phyloP scores from a whole-genome alignment of 2,329 filamentous ascomycete species.

The Aspergillus sp. region DNA sequence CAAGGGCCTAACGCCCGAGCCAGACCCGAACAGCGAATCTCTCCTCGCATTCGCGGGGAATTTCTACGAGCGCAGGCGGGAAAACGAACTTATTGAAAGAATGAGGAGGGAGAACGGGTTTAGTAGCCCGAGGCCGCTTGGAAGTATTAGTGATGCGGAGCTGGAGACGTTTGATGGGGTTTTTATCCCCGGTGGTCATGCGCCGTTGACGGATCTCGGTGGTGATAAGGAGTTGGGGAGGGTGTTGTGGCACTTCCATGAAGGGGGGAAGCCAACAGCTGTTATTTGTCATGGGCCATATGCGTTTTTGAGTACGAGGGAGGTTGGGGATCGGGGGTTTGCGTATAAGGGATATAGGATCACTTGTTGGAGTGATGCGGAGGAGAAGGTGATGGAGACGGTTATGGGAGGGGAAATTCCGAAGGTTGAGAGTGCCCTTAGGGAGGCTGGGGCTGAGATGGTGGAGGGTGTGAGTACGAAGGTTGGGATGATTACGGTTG shows the following conservation, averaged over 20 bases:
- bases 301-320: slow-evolving; percentile 39
- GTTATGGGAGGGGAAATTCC: slow-evolving; percentile 37
- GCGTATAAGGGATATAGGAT: slow-evolving; percentile 43
- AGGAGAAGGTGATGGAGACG: slow-evolving; percentile 44
- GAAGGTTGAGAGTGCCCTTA: slow-evolving; percentile 36
- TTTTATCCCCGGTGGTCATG: slow-evolving; percentile 43
- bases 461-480: slow-evolving; percentile 36
- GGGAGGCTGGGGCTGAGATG: slow-evolving; percentile 39
- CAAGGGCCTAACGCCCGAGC: slow-evolving; percentile 34
- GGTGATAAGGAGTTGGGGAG: slow-evolving; percentile 38
- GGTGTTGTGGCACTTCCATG: slow-evolving; percentile 37
- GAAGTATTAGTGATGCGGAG: slow-evolving; percentile 35
- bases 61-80: slow-evolving; percentile 38
- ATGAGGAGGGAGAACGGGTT: slow-evolving; percentile 44
- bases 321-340: slow-evolving; percentile 29
- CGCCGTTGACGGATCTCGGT: slow-evolving; percentile 38
- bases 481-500: slow-evolving; percentile 36
- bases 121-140: slow-evolving; percentile 30
- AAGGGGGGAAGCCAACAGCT: slow-evolving; percentile 37
- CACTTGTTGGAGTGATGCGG: slow-evolving; percentile 40
- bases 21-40: slow-evolving; percentile 38
- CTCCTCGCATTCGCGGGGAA: slow-evolving; percentile 42
- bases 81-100: slow-evolving; percentile 36
- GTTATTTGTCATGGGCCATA: slow-evolving; percentile 44
- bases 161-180: slow-evolving; percentile 34